Base-by-base conservation (phyloP, 176 grass and related monocot species). In the Echinochloa phyllopogon region DNA sequence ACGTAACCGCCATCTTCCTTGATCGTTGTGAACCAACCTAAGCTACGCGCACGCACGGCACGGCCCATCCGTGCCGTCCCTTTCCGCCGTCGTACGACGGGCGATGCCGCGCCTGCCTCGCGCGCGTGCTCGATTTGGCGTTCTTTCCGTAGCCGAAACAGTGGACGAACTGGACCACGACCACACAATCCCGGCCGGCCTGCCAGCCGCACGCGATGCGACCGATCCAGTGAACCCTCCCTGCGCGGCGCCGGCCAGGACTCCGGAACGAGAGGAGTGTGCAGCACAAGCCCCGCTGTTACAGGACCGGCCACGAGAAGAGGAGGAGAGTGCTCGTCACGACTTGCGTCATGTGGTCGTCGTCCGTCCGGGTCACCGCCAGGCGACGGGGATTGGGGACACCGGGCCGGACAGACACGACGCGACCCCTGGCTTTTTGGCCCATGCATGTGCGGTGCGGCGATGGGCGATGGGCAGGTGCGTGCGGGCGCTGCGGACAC, bases 1-100 rank as follows among this genome's bases (percentile, higher is more conserved):
- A n/a, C 29, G 62, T 61, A 27, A 9, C 78, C 1, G 51, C 49
- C 29, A 47, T 23, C 48, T 36, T 29, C 38, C 77, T 82, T 18
- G 64, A 40, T 69, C n/a, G 21, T 48, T 45, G 44, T 3, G 5
- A 23, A 33, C 29, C 29, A 4, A 23, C 2, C 67, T 23, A 57
- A 82, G 29, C 33, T 58, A 79, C 16, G 39, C 55, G 38, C 56
- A 42, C 65, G n/a, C n/a, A 33, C 58, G 10, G n/a, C n/a, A 33
- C 58, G 10, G 56, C 17, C 20, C 52, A 86, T 43, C 71, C 51
- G n/a, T 33, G 76, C 69, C 69, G 82, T 89, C 82, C 16, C 57
- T 79, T 37, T 79, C 87, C 8, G 2, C 6, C 10, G 14, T 53
- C 14, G 62, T 57, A 13, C 72, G 3, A 77, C 42, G 9, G 52